Evolutionary conservation across 345 rosid species (phyloP).

Genomic region (Linum lewisii): DNA sequence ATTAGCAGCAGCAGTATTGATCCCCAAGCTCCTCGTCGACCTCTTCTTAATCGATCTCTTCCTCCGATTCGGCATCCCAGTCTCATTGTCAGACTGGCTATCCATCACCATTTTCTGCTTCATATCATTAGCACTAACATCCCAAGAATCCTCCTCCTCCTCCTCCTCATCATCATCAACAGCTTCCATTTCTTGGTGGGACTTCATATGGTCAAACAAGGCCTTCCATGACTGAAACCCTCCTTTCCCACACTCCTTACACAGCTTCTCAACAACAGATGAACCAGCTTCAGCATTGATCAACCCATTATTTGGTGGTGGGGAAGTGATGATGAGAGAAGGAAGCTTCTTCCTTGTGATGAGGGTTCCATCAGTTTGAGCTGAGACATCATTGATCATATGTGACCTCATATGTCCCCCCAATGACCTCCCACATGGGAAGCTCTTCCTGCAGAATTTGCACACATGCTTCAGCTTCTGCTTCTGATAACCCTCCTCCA

Average conservation of each 20-base stretch:
- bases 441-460: slow-evolving; percentile 57
- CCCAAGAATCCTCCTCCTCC: not conserved
- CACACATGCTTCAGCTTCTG: slow-evolving; percentile 32
- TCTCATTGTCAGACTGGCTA: not conserved
- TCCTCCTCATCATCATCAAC: not conserved
- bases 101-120: not conserved
- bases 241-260: not conserved
- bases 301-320: not conserved
- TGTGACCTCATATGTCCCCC: slow-evolving; percentile 81
- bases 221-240: not conserved
- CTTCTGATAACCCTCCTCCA: slow-evolving; percentile 20
- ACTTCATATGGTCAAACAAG: not conserved
- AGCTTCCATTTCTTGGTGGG: not conserved
- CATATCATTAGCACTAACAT: not conserved
- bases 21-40: not conserved
- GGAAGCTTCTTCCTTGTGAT: slow-evolving; percentile 29
- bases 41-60: slow-evolving; percentile 20
- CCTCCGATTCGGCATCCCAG: slow-evolving; percentile 7
- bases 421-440: slow-evolving; percentile 54
- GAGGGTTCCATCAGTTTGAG: slow-evolving; percentile 21
- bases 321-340: slow-evolving; percentile 4
- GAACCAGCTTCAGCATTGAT: not conserved
- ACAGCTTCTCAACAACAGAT: not conserved
- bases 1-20: slow-evolving; percentile 15
- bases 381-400: slow-evolving; percentile 28